Base-by-base conservation (phyloP, 1,139 yeast species). In the Suhomyces bokatorum region DNA sequence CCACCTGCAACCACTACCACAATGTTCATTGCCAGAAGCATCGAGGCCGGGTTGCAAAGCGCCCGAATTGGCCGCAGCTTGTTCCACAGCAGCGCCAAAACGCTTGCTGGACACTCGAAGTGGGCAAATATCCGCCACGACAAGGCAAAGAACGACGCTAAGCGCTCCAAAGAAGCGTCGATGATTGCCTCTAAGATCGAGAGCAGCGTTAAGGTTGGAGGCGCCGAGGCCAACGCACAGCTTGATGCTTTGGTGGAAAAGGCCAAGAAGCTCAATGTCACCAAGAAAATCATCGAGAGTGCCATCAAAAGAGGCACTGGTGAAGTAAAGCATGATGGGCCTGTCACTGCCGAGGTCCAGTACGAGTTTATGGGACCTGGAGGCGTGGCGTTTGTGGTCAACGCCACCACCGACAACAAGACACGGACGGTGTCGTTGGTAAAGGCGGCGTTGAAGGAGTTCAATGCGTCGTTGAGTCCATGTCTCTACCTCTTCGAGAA, bases 41-140 rank as follows among this genome's bases (percentile, higher is more conserved):
- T 36, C 4, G 12, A 11, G 10, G 24, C 34, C n/a, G 15, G 17
- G 11, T 20, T 28, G 6, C 16, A 20, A 29, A 13, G 33, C 20
- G 13, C 33, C 11, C 9, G 10, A 4, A 2, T 28, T 8, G 27
- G 29, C 15, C 12, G 12, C 12, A 34, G 35, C 32, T n/a, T 16
- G 10, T 51, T 66, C 35, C 60, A 60, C 35, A 42, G 55, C 13
- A 38, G 53, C 17, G 8, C 47, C 2, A 6, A 40, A 0, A 26
- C 43, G 5, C 43, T 51, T 7, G 81, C 85, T 0, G 96, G 99
- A 0, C 99, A 93, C 64, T 85, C 88, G 35, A 93, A 91, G 66
- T 93, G 99, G 99, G 88, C 95, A 36, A 89, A 88, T 43, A 93
- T 93, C 53, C 85, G 90, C 59, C 97, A 90, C 59, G 95, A 88